These are phyloP conservation scores for Ambrosia trifida DNA, from an alignment of 129 eudicot species.

Conservation along the genomic window DNA sequence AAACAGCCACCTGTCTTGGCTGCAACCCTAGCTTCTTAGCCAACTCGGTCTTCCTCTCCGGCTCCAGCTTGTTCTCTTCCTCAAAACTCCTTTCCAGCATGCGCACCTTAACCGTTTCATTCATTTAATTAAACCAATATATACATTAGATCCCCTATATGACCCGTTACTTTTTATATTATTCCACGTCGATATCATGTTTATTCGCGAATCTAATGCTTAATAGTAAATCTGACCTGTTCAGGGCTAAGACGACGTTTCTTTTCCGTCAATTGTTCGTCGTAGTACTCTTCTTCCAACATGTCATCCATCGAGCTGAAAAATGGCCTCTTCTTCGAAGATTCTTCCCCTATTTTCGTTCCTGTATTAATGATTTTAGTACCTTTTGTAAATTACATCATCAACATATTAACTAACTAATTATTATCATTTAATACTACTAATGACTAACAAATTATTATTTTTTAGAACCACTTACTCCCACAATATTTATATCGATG, in stretches of 20 bases:
- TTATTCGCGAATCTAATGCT: slow-evolving; percentile 40
- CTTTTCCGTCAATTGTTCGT: slow-evolving; percentile 84
- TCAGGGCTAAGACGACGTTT: slow-evolving; percentile 85
- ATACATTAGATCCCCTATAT: slow-evolving; percentile 18
- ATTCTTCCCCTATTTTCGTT: slow-evolving; percentile 59
- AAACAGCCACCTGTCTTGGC: slow-evolving; percentile 97
- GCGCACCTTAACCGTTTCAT: slow-evolving; percentile 46
- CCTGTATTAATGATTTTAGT: slow-evolving; percentile 32
- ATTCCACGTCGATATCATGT: slow-evolving; percentile 30
- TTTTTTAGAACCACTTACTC: background rate
- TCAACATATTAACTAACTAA: background rate
- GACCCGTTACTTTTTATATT: slow-evolving; percentile 26
- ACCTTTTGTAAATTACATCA: background rate
- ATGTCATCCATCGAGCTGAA: slow-evolving; percentile 72
- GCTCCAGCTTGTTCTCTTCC: slow-evolving; percentile 93
- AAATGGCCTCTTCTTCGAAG: slow-evolving; percentile 70
- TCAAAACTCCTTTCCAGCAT: slow-evolving; percentile 91
- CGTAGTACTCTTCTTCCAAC: slow-evolving; percentile 83
- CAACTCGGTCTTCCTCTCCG: slow-evolving; percentile 78
- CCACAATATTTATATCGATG: too few relatives aligned
- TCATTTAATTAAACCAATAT: slow-evolving; percentile 15
- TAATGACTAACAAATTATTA: background rate
- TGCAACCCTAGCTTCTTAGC: slow-evolving; percentile 85
- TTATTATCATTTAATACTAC: background rate
- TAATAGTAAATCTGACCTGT: slow-evolving; percentile 49